Conservation (phyloP, 1,284 basidiomycete genomes). For the Heliocybe sulcata region DNA sequence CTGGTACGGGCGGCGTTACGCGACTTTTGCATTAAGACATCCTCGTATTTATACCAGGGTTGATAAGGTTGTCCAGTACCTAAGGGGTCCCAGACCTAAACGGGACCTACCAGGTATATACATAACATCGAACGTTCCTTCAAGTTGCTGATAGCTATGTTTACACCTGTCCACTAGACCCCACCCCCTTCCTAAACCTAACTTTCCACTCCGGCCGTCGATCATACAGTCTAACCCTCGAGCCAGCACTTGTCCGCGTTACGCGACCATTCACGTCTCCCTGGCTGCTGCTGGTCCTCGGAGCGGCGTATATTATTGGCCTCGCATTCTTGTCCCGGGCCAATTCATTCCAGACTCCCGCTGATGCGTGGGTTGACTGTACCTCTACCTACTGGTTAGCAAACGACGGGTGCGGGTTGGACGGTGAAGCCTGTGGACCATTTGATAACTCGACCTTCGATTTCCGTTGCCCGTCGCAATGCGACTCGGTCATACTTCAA, state of each 20-base stretch:
- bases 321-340: slow-evolving; percentile 68
- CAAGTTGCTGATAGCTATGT: slow-evolving; percentile 5
- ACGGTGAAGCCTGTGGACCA: slow-evolving; percentile 63
- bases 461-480: slow-evolving; percentile 80
- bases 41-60: slow-evolving; percentile 14
- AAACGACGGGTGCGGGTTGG: slow-evolving; percentile 70
- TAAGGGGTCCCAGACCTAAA: slow-evolving; percentile 56
- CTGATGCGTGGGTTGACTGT: slow-evolving; percentile 57
- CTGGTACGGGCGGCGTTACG: slow-evolving; percentile 13
- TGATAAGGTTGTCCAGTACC: slow-evolving; percentile 26
- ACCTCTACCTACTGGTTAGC: slow-evolving; percentile 66
- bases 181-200: slow-evolving; percentile 45
- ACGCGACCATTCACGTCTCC: slow-evolving; percentile 44
- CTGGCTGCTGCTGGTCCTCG: slow-evolving; percentile 50
- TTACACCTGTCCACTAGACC: slow-evolving; percentile 29
- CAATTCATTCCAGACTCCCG: slow-evolving; percentile 63
- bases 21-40: slow-evolving; percentile 10
- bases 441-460: slow-evolving; percentile 58
- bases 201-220: slow-evolving; percentile 30
- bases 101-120: slow-evolving; percentile 45
- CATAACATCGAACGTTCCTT: slow-evolving; percentile 8
- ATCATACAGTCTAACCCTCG: slow-evolving; percentile 39
- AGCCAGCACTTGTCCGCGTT: slow-evolving; percentile 39
- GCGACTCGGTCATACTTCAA: slow-evolving; percentile 58
- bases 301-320: slow-evolving; percentile 59